Conservation (phyloP, 2,329 filamentous ascomycete genomes). For the Akanthomyces muscarius region DNA sequence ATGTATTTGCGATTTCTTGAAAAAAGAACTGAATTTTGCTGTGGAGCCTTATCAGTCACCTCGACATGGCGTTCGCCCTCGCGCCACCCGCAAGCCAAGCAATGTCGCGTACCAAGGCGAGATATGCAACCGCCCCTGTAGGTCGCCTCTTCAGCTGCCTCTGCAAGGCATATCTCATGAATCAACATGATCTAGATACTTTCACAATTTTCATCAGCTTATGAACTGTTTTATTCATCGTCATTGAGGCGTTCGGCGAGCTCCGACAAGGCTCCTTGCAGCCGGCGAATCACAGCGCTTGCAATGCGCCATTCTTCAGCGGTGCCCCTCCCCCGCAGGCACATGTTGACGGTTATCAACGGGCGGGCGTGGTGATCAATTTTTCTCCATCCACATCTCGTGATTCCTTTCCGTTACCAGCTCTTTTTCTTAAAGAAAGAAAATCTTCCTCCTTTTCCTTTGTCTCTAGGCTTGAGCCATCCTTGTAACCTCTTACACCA, state of each 20-base stretch:
- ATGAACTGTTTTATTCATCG: neutral
- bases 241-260: neutral
- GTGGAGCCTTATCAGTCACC: too few species aligned
- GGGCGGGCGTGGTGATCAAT: neutral
- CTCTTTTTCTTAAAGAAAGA: neutral
- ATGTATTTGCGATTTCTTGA: too few species aligned
- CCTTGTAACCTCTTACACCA: neutral
- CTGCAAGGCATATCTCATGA: too few species aligned
- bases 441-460: neutral
- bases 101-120: too few species aligned
- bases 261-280: conserved; percentile 1
- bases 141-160: too few species aligned
- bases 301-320: neutral
- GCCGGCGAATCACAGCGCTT: neutral
- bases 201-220: too few species aligned
- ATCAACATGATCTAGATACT: too few species aligned
- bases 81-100: too few species aligned
- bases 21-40: too few species aligned
- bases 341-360: conserved; percentile 11
- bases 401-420: neutral
- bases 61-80: too few species aligned
- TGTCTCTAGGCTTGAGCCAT: neutral
- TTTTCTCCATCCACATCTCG: neutral
- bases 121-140: too few species aligned
- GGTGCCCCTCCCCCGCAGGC: conserved; percentile 10